Base-by-base conservation (phyloP, 2,329 filamentous ascomycete species). In the Cyclaneusma minus region DNA sequence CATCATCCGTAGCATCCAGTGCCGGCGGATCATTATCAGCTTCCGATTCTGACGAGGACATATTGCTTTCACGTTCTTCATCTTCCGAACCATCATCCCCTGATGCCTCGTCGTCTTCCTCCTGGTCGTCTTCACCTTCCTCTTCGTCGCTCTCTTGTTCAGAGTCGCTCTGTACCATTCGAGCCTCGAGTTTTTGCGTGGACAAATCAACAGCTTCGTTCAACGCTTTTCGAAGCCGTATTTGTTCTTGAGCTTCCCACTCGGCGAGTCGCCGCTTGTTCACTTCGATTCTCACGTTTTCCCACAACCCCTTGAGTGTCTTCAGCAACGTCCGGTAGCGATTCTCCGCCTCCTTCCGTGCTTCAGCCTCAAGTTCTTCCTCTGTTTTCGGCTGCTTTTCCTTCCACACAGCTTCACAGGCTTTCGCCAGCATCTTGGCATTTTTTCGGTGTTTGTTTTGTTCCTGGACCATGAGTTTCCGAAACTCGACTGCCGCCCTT, bases 321-420 rank as follows among this genome's bases (percentile, higher is more conserved):
- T 51, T 73, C 35, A 77, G 60, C 10, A 94, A 67, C 32, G 73
- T 65, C 33, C 70, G 81, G 48, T 89, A 92, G 15, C 71, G 66
- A 23, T 58, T 54, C 33, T 73, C 60, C 50, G 72, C 72, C 40
- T 72, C 62, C 13, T 75, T 71, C 28, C 66, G 62, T 31, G 80
- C 72, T 45, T 95, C 87, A 9, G 68, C 68, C 40, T 85, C 74
- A 11, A 94, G 64, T 46, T 95, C 78, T 43, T 94, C 83, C 2
- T 66, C 60, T 1, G 75, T 73, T 40, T 82, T 82, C 7, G 78
- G 77, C 38, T 83, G 77, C 29, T 71, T 68, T 28, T 69, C 59
- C 27, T 72, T 58, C 77, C 79, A 85, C 45, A 76, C 75, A 9
- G 82, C 77, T 28, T 75, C 61, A 40, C 80, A 82, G 22, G 80